phyloP scores from a whole-genome alignment of 2,329 filamentous ascomycete species.

The Sporothrix inflata region DNA sequence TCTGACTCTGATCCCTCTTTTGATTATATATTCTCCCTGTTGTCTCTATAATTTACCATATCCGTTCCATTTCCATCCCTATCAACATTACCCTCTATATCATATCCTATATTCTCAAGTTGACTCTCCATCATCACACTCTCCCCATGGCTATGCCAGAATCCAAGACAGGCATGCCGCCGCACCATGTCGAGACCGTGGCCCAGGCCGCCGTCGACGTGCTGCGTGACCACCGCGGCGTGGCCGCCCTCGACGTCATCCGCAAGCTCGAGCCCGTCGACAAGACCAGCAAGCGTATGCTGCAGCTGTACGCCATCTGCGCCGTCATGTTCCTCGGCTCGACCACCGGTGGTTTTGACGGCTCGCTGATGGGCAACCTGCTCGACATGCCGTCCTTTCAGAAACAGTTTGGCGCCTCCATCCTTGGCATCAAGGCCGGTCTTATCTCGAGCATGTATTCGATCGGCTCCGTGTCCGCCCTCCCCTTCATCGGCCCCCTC shows the following conservation, averaged over 20 bases:
- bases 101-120: background rate
- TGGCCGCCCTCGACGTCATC: slow-evolving; percentile 25
- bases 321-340: slow-evolving; percentile 57
- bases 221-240: slow-evolving; percentile 22
- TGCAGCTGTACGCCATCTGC: slow-evolving; percentile 53
- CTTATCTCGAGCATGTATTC: slow-evolving; percentile 63
- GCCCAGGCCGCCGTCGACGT: slow-evolving; percentile 25
- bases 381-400: slow-evolving; percentile 29
- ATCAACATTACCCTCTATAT: no score
- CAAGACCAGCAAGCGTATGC: slow-evolving; percentile 41
- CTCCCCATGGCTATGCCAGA: background rate
- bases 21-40: background rate
- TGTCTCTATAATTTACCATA: background rate
- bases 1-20: background rate
- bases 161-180: background rate
- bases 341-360: slow-evolving; percentile 61
- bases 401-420: slow-evolving; percentile 27
- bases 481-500: slow-evolving; percentile 58
- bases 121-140: background rate
- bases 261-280: slow-evolving; percentile 25
- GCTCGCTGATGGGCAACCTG: slow-evolving; percentile 36
- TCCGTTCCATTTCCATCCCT: background rate
- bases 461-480: slow-evolving; percentile 61
- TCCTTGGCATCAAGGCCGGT: slow-evolving; percentile 45
- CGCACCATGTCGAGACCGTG: slow-evolving; percentile 18